These are phyloP conservation scores for Epichloe sibirici DNA, from an alignment of 2,329 filamentous ascomycete genomes.

Conservation along the genomic window DNA sequence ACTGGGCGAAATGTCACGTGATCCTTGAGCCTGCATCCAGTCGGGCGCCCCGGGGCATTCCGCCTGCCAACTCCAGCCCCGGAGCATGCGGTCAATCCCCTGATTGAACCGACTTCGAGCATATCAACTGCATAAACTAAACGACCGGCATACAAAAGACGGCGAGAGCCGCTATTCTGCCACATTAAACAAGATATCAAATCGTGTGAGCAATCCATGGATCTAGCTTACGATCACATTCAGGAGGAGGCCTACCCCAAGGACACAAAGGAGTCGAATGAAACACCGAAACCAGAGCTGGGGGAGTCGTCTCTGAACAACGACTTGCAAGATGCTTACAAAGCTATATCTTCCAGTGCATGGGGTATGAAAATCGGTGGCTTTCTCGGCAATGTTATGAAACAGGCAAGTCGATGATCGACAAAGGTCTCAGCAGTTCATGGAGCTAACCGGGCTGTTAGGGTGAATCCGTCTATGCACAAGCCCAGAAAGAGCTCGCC, in stretches of 20 bases:
- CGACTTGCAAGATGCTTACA: constrained; percentile 91
- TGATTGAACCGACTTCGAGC: neutral
- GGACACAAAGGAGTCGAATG: constrained; percentile 36
- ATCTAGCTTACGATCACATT: constrained; percentile 95
- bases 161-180: neutral
- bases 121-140: neutral
- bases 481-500: constrained; percentile 74
- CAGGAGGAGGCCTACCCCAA: constrained; percentile 65
- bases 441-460: constrained; percentile 21
- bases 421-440: neutral
- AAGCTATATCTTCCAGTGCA: constrained; percentile 77
- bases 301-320: constrained; percentile 54
- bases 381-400: constrained; percentile 82
- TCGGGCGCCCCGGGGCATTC: too few species aligned
- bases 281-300: constrained; percentile 28
- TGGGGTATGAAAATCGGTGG: constrained; percentile 87
- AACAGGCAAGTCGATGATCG: constrained; percentile 50
- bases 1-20: too few species aligned
- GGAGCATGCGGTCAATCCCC: neutral
- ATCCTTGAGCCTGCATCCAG: too few species aligned
- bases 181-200: neutral
- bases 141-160: neutral
- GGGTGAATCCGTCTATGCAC: constrained; percentile 73
- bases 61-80: neutral
- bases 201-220: constrained; percentile 46